These are phyloP conservation scores for Candida nemodendra DNA, from an alignment of 805 yeast species.

Conservation along the genomic window DNA sequence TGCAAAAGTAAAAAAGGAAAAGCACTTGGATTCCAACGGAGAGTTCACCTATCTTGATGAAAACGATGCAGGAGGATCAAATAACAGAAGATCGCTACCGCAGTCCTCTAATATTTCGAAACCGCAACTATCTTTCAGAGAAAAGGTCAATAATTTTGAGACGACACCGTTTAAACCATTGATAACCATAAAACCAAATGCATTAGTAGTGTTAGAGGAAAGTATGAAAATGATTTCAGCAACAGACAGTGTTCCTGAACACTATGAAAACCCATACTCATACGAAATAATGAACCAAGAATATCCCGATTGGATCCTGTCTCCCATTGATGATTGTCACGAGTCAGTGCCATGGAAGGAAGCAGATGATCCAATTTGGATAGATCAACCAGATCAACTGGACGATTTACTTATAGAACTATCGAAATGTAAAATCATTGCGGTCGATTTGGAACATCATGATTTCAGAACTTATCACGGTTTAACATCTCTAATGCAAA, in stretches of 20 bases:
- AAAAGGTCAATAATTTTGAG: constrained; percentile 62
- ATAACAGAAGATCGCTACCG: constrained; percentile 5
- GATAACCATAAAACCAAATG: constrained; percentile 69
- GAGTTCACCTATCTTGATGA: constrained; percentile 54
- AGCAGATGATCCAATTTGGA: constrained; percentile 61
- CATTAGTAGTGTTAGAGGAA: constrained; percentile 55
- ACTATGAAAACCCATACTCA: constrained; percentile 78
- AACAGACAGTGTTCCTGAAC: constrained; percentile 48
- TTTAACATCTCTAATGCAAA: constrained; percentile 88
- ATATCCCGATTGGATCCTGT: constrained; percentile 61
- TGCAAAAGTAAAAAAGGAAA: constrained; percentile 22
- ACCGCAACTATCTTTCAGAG: constrained; percentile 66
- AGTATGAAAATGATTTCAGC: constrained; percentile 39
- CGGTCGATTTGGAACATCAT: constrained; percentile 95
- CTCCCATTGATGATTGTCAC: constrained; percentile 40
- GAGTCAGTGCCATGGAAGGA: constrained; percentile 62
- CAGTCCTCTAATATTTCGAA: constrained; percentile 36
- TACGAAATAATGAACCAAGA: constrained; percentile 67
- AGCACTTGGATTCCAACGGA: constrained; percentile 12
- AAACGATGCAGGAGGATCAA: constrained; percentile 35
- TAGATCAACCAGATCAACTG: constrained; percentile 57
- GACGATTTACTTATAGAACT: constrained; percentile 55
- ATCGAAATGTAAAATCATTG: constrained; percentile 57
- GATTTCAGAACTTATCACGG: constrained; percentile 90
- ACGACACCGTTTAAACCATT: constrained; percentile 74